phyloP scores from a whole-genome alignment of 805 yeast genomes.

The Cyberlindnera nakhonratchasimensis region DNA sequence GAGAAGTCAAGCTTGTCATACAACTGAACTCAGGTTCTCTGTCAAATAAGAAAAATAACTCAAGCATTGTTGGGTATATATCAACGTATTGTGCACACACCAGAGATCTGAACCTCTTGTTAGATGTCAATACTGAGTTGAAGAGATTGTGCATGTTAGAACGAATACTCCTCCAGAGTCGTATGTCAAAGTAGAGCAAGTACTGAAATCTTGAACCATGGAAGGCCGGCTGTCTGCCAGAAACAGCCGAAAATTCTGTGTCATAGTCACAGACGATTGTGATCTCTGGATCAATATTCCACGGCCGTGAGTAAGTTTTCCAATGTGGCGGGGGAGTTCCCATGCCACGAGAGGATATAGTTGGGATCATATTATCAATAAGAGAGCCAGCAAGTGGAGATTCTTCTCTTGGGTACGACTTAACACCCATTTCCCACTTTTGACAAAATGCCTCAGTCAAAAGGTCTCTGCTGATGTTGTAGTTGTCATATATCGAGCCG shows the following conservation, averaged over 20 bases:
- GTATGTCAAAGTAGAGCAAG: slow-evolving; percentile 54
- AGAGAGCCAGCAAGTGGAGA: slow-evolving; percentile 10
- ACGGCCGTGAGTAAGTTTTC: slow-evolving; percentile 37
- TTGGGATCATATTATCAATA: slow-evolving; percentile 18
- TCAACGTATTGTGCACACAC: slow-evolving; percentile 80
- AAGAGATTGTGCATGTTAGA: slow-evolving; percentile 57
- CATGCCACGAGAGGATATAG: not conserved
- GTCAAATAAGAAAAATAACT: slow-evolving; percentile 64
- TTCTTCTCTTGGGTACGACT: slow-evolving; percentile 3
- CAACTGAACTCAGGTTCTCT: slow-evolving; percentile 77
- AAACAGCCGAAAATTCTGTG: slow-evolving; percentile 10
- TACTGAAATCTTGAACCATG: slow-evolving; percentile 42
- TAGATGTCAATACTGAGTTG: slow-evolving; percentile 61
- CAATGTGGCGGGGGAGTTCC: slow-evolving; percentile 30
- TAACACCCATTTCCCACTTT: slow-evolving; percentile 58
- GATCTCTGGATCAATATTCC: slow-evolving; percentile 44
- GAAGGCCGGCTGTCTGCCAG: slow-evolving; percentile 14
- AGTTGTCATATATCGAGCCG: slow-evolving; percentile 49
- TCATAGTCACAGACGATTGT: slow-evolving; percentile 47
- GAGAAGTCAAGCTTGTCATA: slow-evolving; percentile 70
- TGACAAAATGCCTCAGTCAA: slow-evolving; percentile 57
- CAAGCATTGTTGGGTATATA: slow-evolving; percentile 70
- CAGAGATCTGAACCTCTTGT: slow-evolving; percentile 50
- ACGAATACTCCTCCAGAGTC: slow-evolving; percentile 68
- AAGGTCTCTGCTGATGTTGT: slow-evolving; percentile 42